Evolutionary conservation across 495 filamentous ascomycete genomes (phyloP), one percentile per base, ranked within the genome.

Genomic region (Xylaria longipes): DNA sequence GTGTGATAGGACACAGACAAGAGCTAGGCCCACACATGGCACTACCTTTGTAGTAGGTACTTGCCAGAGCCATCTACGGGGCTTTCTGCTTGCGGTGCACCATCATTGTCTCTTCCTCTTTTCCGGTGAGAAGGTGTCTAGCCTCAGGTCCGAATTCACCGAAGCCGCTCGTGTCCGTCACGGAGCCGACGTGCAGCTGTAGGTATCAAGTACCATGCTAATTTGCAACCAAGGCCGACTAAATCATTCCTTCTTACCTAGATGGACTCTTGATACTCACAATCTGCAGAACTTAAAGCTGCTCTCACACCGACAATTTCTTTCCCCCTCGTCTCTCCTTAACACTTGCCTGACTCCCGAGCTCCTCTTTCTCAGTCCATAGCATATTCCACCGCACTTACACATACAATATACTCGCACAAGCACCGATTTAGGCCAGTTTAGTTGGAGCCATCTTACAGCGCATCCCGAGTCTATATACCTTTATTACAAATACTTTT

Each of bases 401-500:
- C 62, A 31, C 39, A 20, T n/a, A 29, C 12, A 37, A 31, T 31
- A 29, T 31, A 56, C 14, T 7, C 22, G 31, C 7, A 31, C 22
- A 11, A 29, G 25, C 22, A 22, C 58, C 35, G 27, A 43, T 27
- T 56, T 56, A 39, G 65, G 37, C 29, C 33, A 37, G 39, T 11
- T 35, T 33, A 37, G 33, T n/a, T 12, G 33, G 31, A 3, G 25
- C 31, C 9, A 37, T 39, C 57, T 60, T 60, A 39, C 57, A 31
- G 52, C 52, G 27, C 27, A 29, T 5, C 31, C 52, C 6, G 27
- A 56, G 3, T 56, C 52, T 56, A 31, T 56, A 31, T 60, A 43
- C 29, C 3, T 31, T 33, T 37, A 67, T 67, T 56, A 41, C 65
- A 67, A 67, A 67, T 67, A 56, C 33, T 20, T 56, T 52, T 15